A percentile compares a stretch with the other conserved stretches of the same genome.
Conservation (phyloP, 768 basidiomycete genomes). For the button mushroom (Agaricus bisporus) region DNA sequence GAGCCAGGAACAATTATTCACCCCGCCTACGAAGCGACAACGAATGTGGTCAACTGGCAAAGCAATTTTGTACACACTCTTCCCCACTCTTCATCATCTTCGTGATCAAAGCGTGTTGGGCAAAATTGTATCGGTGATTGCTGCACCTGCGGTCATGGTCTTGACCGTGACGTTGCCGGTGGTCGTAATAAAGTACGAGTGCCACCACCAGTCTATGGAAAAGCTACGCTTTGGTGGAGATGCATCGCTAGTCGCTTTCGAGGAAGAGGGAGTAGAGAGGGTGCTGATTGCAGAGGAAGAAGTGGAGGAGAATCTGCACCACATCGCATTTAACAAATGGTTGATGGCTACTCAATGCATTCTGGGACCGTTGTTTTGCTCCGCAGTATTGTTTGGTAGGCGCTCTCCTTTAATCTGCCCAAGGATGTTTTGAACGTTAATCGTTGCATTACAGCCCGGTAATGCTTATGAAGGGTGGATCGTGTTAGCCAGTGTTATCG, state of each 20-base stretch:
- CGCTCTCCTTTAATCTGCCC: conserved; percentile 10
- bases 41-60: conserved; percentile 30
- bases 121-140: conserved; percentile 70
- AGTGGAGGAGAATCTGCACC: conserved; percentile 62
- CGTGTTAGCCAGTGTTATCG: conserved; percentile 44
- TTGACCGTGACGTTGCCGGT: conserved; percentile 91
- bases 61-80: conserved; percentile 57
- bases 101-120: conserved; percentile 61
- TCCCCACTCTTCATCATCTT: conserved; percentile 81
- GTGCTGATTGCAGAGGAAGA: conserved; percentile 70
- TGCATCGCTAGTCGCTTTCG: conserved; percentile 56
- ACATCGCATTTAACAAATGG: conserved; percentile 70
- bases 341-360: conserved; percentile 80
- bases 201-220: conserved; percentile 27
- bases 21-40: conserved; percentile 35
- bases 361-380: conserved; percentile 75
- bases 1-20: conserved; percentile 32
- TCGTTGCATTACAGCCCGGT: conserved; percentile 32
- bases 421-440: background rate
- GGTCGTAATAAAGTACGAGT: conserved; percentile 57
- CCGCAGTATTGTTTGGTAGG: conserved; percentile 72
- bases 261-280: conserved; percentile 69
- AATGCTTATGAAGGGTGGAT: conserved; percentile 42
- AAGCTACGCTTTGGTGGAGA: conserved; percentile 32
- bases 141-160: conserved; percentile 79